Percentiles rank a stretch among this genome's conserved stretches.
Conservation (phyloP, 495 filamentous ascomycete species). For the Letharia columbiana region DNA sequence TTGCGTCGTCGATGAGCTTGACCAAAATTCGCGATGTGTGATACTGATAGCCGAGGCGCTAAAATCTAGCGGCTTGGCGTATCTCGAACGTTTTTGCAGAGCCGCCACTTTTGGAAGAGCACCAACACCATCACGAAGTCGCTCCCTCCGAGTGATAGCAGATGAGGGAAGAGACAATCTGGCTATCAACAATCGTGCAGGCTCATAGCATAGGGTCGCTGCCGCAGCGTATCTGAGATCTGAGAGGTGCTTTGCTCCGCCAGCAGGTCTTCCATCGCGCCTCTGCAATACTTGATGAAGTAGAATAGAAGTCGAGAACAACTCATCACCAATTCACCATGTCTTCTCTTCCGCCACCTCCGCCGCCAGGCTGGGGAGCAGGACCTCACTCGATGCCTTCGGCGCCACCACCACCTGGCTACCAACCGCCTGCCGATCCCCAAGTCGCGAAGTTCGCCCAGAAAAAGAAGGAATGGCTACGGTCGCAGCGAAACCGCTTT, state of each 20-base stretch:
- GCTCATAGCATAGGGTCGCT: not conserved
- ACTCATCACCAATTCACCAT: conserved; percentile 51
- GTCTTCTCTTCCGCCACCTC: conserved; percentile 72
- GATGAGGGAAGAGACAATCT: conserved; percentile 4
- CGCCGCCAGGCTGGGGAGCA: conserved; percentile 66
- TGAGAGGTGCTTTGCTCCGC: not conserved
- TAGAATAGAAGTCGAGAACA: not conserved
- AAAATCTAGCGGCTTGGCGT: conserved; percentile 3
- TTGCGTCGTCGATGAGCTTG: conserved; percentile 36
- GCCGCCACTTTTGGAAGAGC: conserved; percentile 7
- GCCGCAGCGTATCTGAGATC: not conserved
- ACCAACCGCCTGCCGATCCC: conserved; percentile 73
- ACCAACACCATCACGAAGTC: not conserved
- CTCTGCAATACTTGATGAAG: conserved; percentile 2
- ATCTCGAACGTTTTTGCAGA: conserved; percentile 12
- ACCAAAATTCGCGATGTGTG: conserved; percentile 12
- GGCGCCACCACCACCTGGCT: conserved; percentile 83
- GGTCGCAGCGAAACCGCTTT: conserved; percentile 84
- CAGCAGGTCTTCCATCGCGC: not conserved
- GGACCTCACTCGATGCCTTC: conserved; percentile 66
- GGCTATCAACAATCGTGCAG: not conserved
- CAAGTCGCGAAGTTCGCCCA: conserved; percentile 90
- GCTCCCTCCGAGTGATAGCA: not conserved
- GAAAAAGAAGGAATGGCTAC: conserved; percentile 99
- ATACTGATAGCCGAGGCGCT: conserved; percentile 17